Base-by-base conservation (phyloP, 371 early-diverging fungal genomes). In the Rhizopus stolonifer region DNA sequence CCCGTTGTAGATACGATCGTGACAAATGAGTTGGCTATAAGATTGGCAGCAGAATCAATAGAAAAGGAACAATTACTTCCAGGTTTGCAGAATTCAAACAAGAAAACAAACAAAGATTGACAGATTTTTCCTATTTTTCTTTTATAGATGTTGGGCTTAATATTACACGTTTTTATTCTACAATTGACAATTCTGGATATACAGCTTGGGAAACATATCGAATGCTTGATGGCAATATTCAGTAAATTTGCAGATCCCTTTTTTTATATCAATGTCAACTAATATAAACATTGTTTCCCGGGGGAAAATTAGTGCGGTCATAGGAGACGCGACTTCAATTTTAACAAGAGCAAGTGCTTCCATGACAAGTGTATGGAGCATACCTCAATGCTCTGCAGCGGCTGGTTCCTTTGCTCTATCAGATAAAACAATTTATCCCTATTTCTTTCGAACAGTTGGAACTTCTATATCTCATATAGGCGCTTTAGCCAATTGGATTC, bases 321-420 rank as follows among this genome's bases (percentile, higher is more conserved):
- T 75, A 48, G 76, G 76, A 15, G 76, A 75, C 47, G 67, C 67
- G 52, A 32, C 60, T 9, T 67, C 72, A 6, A 10, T 21, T 7
- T 61, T 64, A 56, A 67, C 76, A 11, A 59, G 63, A 44, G 49
- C 57, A 15, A 67, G 65, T 26, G 76, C 72, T 15, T 59, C 67
- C 10, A 60, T 75, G 31, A 69, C 72, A 13, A 58, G 76, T 10
- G 32, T 67, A 14, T 51, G 51, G 40, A 46, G 58, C 8, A 62
- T 75, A 43, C 76, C 76, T 1, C 76, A 75, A 54, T 75, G 76
- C 32, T 72, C 72, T 0, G 60, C 49, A 25, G 67, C 66, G 19
- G 64, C 76, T 13, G 65, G 60, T 7, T 64, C 67, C 3, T 56
- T 60, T 18, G 21, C 32, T 0, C 49, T 75, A 15, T 63, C 72